These are phyloP conservation scores for Elsinoe fawcettii DNA, from an alignment of 2,329 filamentous ascomycete species.

Conservation along the genomic window DNA sequence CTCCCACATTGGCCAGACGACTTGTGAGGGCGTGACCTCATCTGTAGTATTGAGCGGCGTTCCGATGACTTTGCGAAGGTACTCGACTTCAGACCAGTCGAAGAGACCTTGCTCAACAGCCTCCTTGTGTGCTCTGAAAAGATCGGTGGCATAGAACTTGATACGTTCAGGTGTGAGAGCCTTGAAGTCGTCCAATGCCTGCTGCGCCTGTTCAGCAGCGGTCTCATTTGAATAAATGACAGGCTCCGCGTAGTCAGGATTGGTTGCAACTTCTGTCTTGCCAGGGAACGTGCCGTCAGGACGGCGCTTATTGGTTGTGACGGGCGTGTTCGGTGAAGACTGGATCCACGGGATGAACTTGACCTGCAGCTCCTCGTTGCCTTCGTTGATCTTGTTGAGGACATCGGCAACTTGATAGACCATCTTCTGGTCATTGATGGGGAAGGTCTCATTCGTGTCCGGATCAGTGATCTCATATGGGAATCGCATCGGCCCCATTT, in stretches of 20 bases:
- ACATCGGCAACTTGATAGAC: conserved; percentile 56
- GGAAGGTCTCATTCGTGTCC: conserved; percentile 47
- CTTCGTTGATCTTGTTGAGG: conserved; percentile 52
- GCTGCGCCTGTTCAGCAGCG: conserved; percentile 32
- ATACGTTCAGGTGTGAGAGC: conserved; percentile 29
- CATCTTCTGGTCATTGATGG: conserved; percentile 56
- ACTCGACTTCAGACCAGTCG: conserved; percentile 58
- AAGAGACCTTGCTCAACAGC: conserved; percentile 50
- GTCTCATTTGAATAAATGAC: conserved; percentile 30
- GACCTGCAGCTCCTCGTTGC: conserved; percentile 43
- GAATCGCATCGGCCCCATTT: conserved; percentile 60
- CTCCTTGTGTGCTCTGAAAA: conserved; percentile 48
- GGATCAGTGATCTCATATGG: conserved; percentile 43
- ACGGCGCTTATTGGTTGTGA: conserved; percentile 41
- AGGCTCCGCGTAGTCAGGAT: conserved; percentile 35
- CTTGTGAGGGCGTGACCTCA: conserved; percentile 38
- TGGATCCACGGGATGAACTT: conserved; percentile 59
- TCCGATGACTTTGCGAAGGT: conserved; percentile 52
- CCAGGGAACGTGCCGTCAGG: conserved; percentile 49
- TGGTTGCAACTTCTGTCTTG: conserved; percentile 39
- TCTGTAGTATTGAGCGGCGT: conserved; percentile 50
- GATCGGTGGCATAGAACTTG: conserved; percentile 34
- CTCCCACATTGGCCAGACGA: conserved; percentile 43
- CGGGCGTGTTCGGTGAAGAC: conserved; percentile 46
- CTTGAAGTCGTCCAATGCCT: conserved; percentile 33